Evolutionary conservation across 2,329 filamentous ascomycete genomes (phyloP), one percentile per base, ranked within the genome.

Genomic region (Alternaria brassicicola): DNA sequence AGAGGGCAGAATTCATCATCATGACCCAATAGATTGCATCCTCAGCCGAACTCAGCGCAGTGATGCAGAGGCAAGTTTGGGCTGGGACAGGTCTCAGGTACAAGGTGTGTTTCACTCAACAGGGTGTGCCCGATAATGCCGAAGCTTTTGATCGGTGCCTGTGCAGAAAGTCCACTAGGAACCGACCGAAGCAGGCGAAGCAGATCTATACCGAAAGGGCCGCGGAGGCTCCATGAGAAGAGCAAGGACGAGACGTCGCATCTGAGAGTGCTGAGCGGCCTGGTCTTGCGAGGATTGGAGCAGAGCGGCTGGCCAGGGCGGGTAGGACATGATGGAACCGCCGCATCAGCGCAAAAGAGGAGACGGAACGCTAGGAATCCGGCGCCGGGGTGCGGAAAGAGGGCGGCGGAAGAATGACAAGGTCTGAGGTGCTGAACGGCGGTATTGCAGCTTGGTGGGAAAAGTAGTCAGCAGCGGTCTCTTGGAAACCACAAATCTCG

Each of bases 271-370:
- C 36, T 47, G n/a, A 28, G 45, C 46, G 36, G 36, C 8, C 45
- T 35, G 21, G 23, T 31, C 19, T 46, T 43, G 54, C 7, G n/a
- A 47, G 19, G 17, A 47, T 28, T 38, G 51, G 52, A 38, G 39
- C 31, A 51, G 53, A n/a, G 33, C 39, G 49, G 55, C 55, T 53
- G 52, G 30, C 46, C 31, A 59, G 57, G 55, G 62, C 59, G 56
- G 56, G 61, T 59, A 63, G 56, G 59, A 61, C 55, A 31, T 63
- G 52, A 64, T 59, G 59, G 56, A 52, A 53, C 52, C 56, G 62
- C 60, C 47, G 63, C 64, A 60, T 55, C 58, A 56, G 62, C 58
- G 62, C 64, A 63, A 57, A 66, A 59, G 55, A 59, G 39, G 43
- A 42, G 63, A 33, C 54, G 60, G 26, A 59, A 58, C 52, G 54